These are phyloP conservation scores for Cercospora nicotianae DNA, from an alignment of 2,329 filamentous ascomycete species.

Conservation along the genomic window DNA sequence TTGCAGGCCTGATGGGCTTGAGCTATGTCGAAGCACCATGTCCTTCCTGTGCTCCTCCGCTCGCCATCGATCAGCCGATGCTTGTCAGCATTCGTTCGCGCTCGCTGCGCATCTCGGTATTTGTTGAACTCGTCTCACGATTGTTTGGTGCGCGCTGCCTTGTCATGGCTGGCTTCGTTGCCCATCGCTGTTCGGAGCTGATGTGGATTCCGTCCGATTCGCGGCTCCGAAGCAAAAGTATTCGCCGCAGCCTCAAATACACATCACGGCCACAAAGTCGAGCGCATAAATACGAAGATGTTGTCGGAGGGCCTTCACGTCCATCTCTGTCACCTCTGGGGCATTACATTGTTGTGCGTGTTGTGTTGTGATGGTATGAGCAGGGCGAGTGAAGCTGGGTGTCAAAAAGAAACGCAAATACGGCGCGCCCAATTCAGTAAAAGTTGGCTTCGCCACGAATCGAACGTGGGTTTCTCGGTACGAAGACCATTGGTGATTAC, in stretches of 20 bases:
- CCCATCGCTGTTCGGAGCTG: background rate
- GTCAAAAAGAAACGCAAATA: background rate
- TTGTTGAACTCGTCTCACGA: background rate
- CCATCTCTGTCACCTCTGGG: background rate
- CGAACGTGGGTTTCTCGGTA: slow-evolving; percentile 5
- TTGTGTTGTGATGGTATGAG: background rate
- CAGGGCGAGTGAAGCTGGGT: background rate
- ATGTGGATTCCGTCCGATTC: background rate
- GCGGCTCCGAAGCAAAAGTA: background rate
- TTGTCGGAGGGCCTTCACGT: background rate
- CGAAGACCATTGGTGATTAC: background rate
- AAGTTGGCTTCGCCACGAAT: slow-evolving; percentile 7
- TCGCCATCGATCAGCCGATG: background rate
- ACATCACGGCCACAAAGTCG: background rate
- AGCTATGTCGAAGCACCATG: background rate
- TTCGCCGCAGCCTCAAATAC: background rate
- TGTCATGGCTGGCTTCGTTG: background rate
- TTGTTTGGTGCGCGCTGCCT: background rate
- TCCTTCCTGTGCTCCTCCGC: background rate
- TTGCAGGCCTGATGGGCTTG: background rate
- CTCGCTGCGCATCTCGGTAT: background rate
- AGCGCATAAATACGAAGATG: background rate
- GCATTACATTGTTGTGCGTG: background rate
- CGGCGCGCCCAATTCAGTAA: background rate
- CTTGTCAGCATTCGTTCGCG: background rate